Evolutionary conservation across 2,329 filamentous ascomycete genomes (phyloP).

Genomic region (Fusarium sambucinum): DNA sequence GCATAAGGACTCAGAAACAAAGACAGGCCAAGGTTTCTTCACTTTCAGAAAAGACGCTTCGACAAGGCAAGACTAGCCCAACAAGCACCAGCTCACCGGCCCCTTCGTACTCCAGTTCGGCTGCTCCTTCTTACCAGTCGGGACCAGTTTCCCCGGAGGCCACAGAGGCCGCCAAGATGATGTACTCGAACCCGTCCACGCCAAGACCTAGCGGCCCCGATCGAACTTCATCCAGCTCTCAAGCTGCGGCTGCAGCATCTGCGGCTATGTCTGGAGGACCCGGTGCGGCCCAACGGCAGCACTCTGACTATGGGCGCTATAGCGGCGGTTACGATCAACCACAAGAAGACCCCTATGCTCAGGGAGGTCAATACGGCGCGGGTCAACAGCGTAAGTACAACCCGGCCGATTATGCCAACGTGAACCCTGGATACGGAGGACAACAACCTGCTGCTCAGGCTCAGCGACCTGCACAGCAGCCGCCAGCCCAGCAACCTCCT

Average conservation of each 20-base stretch:
- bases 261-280: conserved; percentile 68
- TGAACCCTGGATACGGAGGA: conserved; percentile 60
- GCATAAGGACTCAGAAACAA: conserved; percentile 83
- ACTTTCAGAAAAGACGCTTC: conserved; percentile 75
- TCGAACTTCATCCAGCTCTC: conserved; percentile 65
- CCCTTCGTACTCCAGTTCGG: conserved; percentile 53
- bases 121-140: conserved; percentile 39
- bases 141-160: conserved; percentile 59
- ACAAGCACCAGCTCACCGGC: conserved; percentile 53
- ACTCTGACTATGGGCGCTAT: conserved; percentile 53
- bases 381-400: conserved; percentile 76
- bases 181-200: conserved; percentile 68
- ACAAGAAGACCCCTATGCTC: conserved; percentile 54
- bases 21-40: conserved; percentile 68
- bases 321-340: conserved; percentile 51
- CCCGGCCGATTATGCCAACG: conserved; percentile 79
- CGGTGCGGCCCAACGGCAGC: conserved; percentile 51
- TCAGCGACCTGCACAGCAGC: conserved; percentile 49
- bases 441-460: conserved; percentile 50
- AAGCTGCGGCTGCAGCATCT: conserved; percentile 68
- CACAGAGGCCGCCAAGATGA: conserved; percentile 72
- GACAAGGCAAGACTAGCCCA: conserved; percentile 63
- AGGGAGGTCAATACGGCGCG: conserved; percentile 52
- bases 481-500: conserved; percentile 54
- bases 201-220: conserved; percentile 65